A percentile compares a stretch with the other conserved stretches of the same genome.
Evolutionary conservation across 2,329 filamentous ascomycete species (phyloP).

Genomic region (Pseudogymnoascus sp.): DNA sequence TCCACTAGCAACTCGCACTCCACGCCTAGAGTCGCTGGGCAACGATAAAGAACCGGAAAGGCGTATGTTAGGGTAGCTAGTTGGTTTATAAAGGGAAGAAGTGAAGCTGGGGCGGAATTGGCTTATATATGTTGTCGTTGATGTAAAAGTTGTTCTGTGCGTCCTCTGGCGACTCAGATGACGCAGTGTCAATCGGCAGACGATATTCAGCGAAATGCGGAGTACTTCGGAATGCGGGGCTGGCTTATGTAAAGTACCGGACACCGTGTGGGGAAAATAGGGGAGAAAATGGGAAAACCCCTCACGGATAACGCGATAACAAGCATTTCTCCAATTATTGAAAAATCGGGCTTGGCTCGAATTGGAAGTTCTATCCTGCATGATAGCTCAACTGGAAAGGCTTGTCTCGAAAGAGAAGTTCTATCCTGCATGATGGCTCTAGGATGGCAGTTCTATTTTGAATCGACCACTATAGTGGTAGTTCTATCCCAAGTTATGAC

Average conservation of each 20-base stretch:
- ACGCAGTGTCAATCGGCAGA: neutral
- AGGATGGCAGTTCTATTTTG: neutral
- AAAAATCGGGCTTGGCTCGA: neutral
- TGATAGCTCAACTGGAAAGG: neutral
- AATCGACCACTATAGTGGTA: neutral
- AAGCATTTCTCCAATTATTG: constrained; percentile 5
- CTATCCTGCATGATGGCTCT: neutral
- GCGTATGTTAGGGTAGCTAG: neutral
- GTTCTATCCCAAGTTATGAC: neutral
- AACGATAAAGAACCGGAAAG: neutral
- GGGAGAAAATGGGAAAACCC: neutral
- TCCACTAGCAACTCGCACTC: neutral
- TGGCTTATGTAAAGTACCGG: neutral
- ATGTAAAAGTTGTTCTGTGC: neutral
- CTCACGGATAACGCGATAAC: neutral
- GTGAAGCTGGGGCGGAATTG: neutral
- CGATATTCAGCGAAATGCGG: neutral
- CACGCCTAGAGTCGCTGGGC: neutral
- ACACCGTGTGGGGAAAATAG: neutral
- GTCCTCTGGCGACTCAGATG: neutral
- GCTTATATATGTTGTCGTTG: neutral
- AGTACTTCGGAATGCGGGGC: neutral
- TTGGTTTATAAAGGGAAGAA: neutral
- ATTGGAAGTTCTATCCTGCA: neutral
- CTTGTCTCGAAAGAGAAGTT: neutral